phyloP scores from a whole-genome alignment of 768 basidiomycete species.

The Flagelloscypha sp. region DNA sequence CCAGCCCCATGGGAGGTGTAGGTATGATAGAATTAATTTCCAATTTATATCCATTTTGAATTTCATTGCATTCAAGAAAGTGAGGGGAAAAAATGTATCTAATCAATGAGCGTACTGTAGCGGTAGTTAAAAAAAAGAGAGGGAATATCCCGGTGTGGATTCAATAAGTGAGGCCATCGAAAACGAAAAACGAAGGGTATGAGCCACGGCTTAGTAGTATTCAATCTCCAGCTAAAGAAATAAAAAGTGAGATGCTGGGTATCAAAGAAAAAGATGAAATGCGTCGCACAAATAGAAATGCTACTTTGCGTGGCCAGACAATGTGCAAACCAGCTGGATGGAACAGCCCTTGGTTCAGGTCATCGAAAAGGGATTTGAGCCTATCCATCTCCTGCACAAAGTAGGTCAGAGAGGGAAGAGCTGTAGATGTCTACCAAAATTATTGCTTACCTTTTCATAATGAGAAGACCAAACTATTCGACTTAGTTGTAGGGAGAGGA shows the following conservation, averaged over 20 bases:
- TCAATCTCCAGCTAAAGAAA: conserved; percentile 80
- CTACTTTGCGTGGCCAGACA: conserved; percentile 75
- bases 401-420: too few relatives aligned
- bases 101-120: too few relatives aligned
- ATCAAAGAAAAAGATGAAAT: conserved; percentile 2
- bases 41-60: too few relatives aligned
- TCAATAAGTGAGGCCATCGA: too few relatives aligned
- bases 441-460: conserved; percentile 63
- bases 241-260: conserved; percentile 5
- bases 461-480: conserved; percentile 61
- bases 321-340: conserved; percentile 86
- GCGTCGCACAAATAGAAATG: conserved; percentile 82
- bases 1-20: too few relatives aligned
- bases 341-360: conserved; percentile 65
- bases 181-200: too few relatives aligned
- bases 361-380: conserved; percentile 52
- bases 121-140: too few relatives aligned
- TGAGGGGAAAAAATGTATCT: too few relatives aligned
- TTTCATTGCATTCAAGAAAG: too few relatives aligned
- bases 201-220: too few relatives aligned
- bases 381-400: conserved; percentile 64
- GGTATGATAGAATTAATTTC: too few relatives aligned
- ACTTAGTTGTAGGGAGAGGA: conserved; percentile 76
- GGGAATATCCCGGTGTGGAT: too few relatives aligned
- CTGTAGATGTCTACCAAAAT: conserved; percentile 3